Evolutionary conservation across 805 yeast genomes (phyloP), one percentile per base, ranked within the genome.

Genomic region (Ogataea zsoltii): DNA sequence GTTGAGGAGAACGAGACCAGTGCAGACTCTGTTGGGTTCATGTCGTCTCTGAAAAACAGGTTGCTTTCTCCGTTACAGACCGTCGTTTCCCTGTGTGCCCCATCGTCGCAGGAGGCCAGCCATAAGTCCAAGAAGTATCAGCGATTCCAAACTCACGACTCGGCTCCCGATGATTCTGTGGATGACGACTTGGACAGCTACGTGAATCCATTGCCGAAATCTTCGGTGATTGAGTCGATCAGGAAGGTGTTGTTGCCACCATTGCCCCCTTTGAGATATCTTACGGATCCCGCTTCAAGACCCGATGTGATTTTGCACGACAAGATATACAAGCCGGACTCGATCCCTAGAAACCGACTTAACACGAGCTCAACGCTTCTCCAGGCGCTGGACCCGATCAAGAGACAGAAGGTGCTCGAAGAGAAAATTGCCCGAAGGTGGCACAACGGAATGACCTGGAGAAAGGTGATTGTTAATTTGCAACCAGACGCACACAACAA

Each of bases 401-500:
- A 63, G 28, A 70, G 74, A 16, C 75, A 74, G 37, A 76, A 74
- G 51, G 64, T 69, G 32, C 58, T 75, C 16, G 92, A 85, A 58
- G 98, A 94, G 53, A 75, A 78, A 44, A 85, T 94, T 42, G 99
- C 99, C 0, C 70, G 96, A 33, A 80, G 82, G 38, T 94, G 96
- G 85, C 98, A 92, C 60, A 74, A 78, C 46, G 81, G 78, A 10
- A 78, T 89, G 84, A 65, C 79, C 13, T 92, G 99, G 99, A 71
- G 97, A 35, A 92, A 92, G 65, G 96, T 94, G 2, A 67, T 94
- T 21, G 96, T 91, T 1, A 81, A 81, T 34, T 68, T 94, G 51
- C 78, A 82, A 52, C 97, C 97, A 0, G 99, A 92, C 63, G 97
- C 99, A 0, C 99, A 92, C 61, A 92, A 92, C 58, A 92, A 90